These are phyloP conservation scores for Psilocybe cubensis DNA, from an alignment of 768 basidiomycete species.

Conservation along the genomic window DNA sequence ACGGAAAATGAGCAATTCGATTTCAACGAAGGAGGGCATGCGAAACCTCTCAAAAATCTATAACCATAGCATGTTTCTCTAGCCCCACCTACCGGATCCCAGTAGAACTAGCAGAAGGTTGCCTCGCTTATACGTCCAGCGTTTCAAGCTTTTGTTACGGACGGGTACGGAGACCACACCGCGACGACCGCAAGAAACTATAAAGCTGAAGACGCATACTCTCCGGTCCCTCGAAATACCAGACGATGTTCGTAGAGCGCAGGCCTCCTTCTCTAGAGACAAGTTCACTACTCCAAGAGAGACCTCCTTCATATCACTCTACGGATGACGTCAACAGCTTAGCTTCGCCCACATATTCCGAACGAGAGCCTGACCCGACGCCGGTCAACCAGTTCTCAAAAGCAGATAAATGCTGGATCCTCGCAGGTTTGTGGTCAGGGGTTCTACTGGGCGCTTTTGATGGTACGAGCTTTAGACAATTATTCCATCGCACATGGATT, in stretches of 20 bases:
- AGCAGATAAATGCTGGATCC: conserved; percentile 67
- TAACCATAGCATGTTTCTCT: conserved; percentile 39
- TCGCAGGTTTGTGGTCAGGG: conserved; percentile 80
- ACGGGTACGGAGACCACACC: conserved; percentile 30
- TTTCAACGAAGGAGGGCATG: conserved; percentile 35
- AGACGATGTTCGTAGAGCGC: conserved; percentile 49
- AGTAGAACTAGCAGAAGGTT: conserved; percentile 13
- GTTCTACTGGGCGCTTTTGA: conserved; percentile 87
- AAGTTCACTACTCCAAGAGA: conserved; percentile 57
- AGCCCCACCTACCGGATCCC: conserved; percentile 21
- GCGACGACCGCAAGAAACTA: conserved; percentile 23
- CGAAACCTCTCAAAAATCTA: conserved; percentile 41
- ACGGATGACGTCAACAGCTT: conserved; percentile 41
- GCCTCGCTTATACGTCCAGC: conserved; percentile 19
- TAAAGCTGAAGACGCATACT: conserved; percentile 25
- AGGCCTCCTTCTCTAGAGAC: conserved; percentile 54
- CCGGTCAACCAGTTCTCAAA: conserved; percentile 49
- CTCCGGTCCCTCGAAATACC: conserved; percentile 27
- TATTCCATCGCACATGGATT: conserved; percentile 7
- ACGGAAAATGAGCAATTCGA: conserved; percentile 42
- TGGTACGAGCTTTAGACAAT: conserved; percentile 46
- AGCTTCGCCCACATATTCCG: conserved; percentile 29
- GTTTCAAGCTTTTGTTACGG: conserved; percentile 38
- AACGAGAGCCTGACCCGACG: conserved; percentile 27
- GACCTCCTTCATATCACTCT: conserved; percentile 50